A percentile compares a stretch with the other conserved stretches of the same genome.
These are phyloP conservation scores for Pulicaria dysenterica DNA, from an alignment of 129 eudicot species.

Conservation along the genomic window DNA sequence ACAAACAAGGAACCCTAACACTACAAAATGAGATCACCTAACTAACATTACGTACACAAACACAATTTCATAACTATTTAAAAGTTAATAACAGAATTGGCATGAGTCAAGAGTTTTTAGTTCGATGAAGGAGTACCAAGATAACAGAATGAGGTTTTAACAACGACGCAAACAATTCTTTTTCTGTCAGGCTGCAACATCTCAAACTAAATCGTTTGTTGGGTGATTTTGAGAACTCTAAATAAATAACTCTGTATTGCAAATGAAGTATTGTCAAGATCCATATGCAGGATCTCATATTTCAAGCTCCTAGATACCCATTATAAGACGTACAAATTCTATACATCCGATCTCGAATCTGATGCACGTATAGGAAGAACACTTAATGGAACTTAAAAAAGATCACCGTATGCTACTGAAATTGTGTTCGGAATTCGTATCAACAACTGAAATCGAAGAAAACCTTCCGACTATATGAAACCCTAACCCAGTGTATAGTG, in stretches of 20 bases:
- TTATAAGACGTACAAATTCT: neutral
- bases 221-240: neutral
- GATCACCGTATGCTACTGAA: neutral
- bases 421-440: slow-evolving; percentile 18
- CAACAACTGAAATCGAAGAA: slow-evolving; percentile 21
- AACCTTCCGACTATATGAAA: slow-evolving; percentile 21
- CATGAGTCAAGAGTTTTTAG: neutral
- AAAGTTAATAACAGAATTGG: no score
- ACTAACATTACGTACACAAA: no score
- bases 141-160: neutral
- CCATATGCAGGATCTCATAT: slow-evolving; percentile 7
- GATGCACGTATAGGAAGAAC: neutral
- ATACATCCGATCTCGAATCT: neutral
- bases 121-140: neutral
- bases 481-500: slow-evolving; percentile 14
- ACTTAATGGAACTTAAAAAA: neutral
- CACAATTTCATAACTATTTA: no score
- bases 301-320: slow-evolving; percentile 13
- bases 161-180: neutral
- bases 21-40: no score
- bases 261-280: slow-evolving; percentile 12
- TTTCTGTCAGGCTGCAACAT: neutral
- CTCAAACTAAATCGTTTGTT: neutral
- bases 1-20: no score
- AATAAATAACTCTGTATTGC: neutral